Base-by-base conservation (phyloP, 345 rosid species). In the Gossypium sturtianum region DNA sequence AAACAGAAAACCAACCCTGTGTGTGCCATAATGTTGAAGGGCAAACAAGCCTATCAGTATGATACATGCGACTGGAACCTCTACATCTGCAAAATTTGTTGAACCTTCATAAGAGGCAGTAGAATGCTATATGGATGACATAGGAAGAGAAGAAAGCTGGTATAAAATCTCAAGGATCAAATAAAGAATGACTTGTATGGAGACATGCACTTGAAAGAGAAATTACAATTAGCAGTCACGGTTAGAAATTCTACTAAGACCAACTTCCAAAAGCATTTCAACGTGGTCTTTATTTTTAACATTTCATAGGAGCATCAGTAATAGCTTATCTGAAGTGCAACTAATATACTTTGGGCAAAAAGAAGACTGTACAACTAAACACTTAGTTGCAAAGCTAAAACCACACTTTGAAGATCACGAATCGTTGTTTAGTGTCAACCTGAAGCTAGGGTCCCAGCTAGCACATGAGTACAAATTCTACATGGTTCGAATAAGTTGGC, bases 1-100 rank as follows among this genome's bases (percentile, higher is more conserved):
- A 52, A 90, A 90, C 82, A 90, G 75, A 82, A 84, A 90, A 9
- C 94, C 94, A 52, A 90, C 92, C 81, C 83, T 87, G 81, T 90
- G 92, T 73, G 94, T 90, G 63, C 94, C 94, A 77, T 85, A 88
- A 78, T 90, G 94, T 77, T 90, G 94, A 77, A 90, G 92, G 45
- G 92, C 90, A 82, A 90, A 90, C 82, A 90, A 84, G 76, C 78
- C 86, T 25, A 90, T 83, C 78, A 90, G 82, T 78, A 90, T 80
- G 78, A 82, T 69, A 78, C 94, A 90, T 22, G 92, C 84, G 78
- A 82, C 88, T 8, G 94, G 94, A 80, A 90, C 86, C 82, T 90
- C 92, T 57, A 90, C 74, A 71, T 87, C 94, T 90, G 94, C 88
- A 82, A 85, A 78, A 53, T 19, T 59, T 49, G 13, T 62, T 63